Base-by-base conservation (phyloP, 805 yeast genomes). In the Saturnispora gosingensis region DNA sequence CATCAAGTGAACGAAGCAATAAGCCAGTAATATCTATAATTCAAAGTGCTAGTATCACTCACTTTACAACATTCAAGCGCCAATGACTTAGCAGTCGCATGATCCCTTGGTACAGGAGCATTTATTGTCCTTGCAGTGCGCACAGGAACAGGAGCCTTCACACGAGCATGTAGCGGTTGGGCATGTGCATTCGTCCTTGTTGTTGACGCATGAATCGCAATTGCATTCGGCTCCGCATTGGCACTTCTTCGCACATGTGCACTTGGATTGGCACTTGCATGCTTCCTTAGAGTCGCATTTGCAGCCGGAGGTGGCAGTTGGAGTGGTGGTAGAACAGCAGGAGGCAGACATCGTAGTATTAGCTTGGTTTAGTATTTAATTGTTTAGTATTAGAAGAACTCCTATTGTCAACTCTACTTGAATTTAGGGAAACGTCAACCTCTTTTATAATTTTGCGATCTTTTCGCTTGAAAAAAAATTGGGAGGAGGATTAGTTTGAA, bases 231-330 rank as follows among this genome's bases (percentile, higher is more conserved):
- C 52, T n/a, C 28, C 53, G 43, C 55, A 49, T 39, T 49, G 51
- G 16, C 56, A 53, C 34, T 45, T 45, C 39, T 53, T 53, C 36
- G 56, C 51, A 40, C 56, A 53, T 9, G 48, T 42, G 32, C 57
- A 54, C 22, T 40, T 45, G 8, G 24, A 22, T 35, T 43, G 30
- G 30, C 47, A 45, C 27, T 45, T 34, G 18, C 47, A 45, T 32
- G 38, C 16, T 16, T 30, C 47, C 13, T 45, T 45, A 8, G 47
- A 6, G 20, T 24, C 47, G 24, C 47, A 45, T 25, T 44, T 24
- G 34, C 47, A 44, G 43, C 16, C 25, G 16, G 25, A 13, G 5
- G 27, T 44, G 16, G 27, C 30, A 44, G 36, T 16, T 38, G 42
- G 27, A 2, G 32, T 45, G 13, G 36, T 43, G 6, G 22, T 43